These are phyloP conservation scores for Alloteropsis semialata DNA, from an alignment of 176 grass and related monocot species.

Conservation along the genomic window DNA sequence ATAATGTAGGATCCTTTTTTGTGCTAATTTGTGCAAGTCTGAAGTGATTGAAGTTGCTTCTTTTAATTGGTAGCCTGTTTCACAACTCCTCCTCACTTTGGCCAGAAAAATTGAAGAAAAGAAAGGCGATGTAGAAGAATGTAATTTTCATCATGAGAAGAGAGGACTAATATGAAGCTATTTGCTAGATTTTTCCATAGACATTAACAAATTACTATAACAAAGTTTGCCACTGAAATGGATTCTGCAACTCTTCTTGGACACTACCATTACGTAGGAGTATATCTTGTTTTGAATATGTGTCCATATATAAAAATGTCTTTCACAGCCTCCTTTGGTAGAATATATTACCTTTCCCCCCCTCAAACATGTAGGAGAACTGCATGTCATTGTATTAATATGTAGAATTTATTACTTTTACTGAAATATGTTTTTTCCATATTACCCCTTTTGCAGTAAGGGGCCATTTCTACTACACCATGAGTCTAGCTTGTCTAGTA, in stretches of 20 bases:
- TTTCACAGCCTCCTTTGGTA: not conserved
- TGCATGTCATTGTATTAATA: no score
- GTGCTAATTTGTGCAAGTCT: not conserved
- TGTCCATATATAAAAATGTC: not conserved
- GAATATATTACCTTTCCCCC: not conserved
- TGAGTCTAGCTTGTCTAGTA: constrained; percentile 85
- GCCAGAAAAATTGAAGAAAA: not conserved
- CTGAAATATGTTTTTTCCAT: no score
- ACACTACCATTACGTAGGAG: not conserved
- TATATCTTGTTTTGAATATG: not conserved
- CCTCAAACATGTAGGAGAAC: no score
- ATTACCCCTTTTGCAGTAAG: no score
- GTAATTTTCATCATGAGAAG: not conserved
- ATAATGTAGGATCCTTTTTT: not conserved
- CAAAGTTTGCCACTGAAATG: not conserved
- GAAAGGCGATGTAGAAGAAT: not conserved
- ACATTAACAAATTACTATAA: not conserved
- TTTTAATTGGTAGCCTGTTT: not conserved
- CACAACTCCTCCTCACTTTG: no score
- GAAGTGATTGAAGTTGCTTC: not conserved
- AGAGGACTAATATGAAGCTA: not conserved
- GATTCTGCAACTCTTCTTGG: not conserved
- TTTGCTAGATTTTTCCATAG: not conserved
- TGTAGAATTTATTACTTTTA: no score
- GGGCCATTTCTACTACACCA: no score